These are phyloP conservation scores for Solanum virginianum DNA, from an alignment of 257 asterid species.

Conservation along the genomic window DNA sequence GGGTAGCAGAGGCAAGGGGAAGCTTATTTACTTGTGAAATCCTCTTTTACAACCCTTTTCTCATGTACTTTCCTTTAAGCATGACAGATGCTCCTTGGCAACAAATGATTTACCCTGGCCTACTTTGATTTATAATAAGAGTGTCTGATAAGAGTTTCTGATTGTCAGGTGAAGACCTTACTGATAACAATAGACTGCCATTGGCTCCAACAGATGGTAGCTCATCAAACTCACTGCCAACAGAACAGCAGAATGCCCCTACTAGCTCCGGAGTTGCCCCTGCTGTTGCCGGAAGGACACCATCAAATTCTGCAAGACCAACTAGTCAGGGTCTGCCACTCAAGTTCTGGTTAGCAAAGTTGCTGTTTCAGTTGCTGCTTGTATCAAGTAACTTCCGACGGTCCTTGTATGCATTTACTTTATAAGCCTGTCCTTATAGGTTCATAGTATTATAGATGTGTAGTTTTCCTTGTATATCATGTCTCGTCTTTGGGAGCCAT, in stretches of 20 bases:
- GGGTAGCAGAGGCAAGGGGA: background rate
- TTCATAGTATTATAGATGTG: background rate
- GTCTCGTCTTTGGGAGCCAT: background rate
- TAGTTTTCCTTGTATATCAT: background rate
- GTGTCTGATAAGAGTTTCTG: background rate
- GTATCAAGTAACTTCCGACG: slow-evolving; percentile 1
- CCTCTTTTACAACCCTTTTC: background rate
- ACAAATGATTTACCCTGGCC: background rate
- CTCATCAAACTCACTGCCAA: slow-evolving; percentile 55
- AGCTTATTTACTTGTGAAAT: background rate
- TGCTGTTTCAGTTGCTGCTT: slow-evolving; percentile 25
- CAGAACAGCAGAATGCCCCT: slow-evolving; percentile 57
- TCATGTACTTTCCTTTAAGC: background rate
- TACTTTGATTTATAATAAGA: background rate
- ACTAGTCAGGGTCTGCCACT: background rate
- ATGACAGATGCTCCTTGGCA: background rate
- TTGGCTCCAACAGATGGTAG: slow-evolving; percentile 31
- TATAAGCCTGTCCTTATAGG: background rate
- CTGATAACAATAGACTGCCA: slow-evolving; percentile 23
- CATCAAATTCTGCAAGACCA: slow-evolving; percentile 36
- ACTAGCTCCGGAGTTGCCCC: slow-evolving; percentile 53
- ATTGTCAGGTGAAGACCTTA: slow-evolving; percentile 46
- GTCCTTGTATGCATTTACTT: background rate
- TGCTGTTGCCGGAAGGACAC: slow-evolving; percentile 55
- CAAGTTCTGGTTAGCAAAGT: slow-evolving; percentile 12